Base-by-base conservation (phyloP, 208 protist species). In the Wallacemonas sp. region DNA sequence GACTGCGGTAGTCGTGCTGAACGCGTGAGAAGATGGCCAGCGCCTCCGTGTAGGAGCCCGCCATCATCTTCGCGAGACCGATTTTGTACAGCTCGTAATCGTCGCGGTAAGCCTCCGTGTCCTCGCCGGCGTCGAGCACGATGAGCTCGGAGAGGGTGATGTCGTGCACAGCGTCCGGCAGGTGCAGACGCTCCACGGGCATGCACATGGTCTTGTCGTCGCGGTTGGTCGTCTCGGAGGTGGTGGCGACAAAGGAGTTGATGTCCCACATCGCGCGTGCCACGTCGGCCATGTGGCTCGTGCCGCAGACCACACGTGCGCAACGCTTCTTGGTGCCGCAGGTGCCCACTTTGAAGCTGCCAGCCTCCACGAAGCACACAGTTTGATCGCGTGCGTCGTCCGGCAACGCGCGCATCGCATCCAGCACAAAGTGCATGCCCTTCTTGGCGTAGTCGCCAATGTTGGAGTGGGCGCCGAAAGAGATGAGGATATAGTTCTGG, bases 331-430 rank as follows among this genome's bases (percentile, higher is more conserved):
- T 65, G 48, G 75, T 67, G 45, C 84, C 77, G 45, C 84, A 83
- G 10, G 84, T 91, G 61, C 87, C 87, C 7, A 93, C 84, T 14
- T 81, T 66, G 78, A 87, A 93, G 12, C 80, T 77, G 59, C 75
- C 83, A 28, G 70, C 67, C n/a, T 83, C 82, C 16, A 87, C 71
- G 23, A 93, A 62, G 49, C 81, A 84, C 18, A 84, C 78, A 26
- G 91, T 61, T 28, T 78, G 46, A 23, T 83, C 67, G 49, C 61
- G 70, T 36, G 79, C 57, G 29, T 70, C 23, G 4, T 71, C 49
- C 2, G 79, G 55, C 29, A 89, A 57, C 48, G 52, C 57, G 38
- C 46, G 52, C 54, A 84, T 80, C 29, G 87, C 61, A 23, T 82
- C 80, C 50, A 87, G 67, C 39, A 82, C 82, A 65, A 90, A 91